Evolutionary conservation across 495 filamentous ascomycete species (phyloP).

Genomic region (Neohortaea acidophila): DNA sequence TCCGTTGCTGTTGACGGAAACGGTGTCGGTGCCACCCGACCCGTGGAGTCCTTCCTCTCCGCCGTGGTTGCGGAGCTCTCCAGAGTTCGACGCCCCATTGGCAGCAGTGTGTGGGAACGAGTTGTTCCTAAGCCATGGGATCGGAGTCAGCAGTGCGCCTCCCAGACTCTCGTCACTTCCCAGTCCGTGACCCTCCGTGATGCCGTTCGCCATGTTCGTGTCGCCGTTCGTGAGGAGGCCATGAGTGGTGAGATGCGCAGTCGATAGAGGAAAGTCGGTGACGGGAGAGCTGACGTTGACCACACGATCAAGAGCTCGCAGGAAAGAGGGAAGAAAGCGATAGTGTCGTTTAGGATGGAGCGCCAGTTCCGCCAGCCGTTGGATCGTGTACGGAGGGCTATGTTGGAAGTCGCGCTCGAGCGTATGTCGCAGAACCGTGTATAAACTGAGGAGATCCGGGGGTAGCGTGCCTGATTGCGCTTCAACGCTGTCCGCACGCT

Average conservation of each 20-base stretch:
- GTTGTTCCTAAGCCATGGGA: slow-evolving; percentile 57
- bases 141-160: slow-evolving; percentile 83
- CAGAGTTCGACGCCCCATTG: slow-evolving; percentile 20
- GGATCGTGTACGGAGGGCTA: slow-evolving; percentile 80
- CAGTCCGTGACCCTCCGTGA: slow-evolving; percentile 25
- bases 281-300: slow-evolving; percentile 76
- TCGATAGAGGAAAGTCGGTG: slow-evolving; percentile 67
- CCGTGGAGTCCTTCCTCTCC: slow-evolving; percentile 59
- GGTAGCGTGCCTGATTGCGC: slow-evolving; percentile 35
- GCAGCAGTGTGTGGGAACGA: slow-evolving; percentile 18
- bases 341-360: slow-evolving; percentile 65
- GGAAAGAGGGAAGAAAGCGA: slow-evolving; percentile 60
- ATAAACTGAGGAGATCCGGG: slow-evolving; percentile 43
- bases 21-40: slow-evolving; percentile 54
- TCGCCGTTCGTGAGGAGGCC: slow-evolving; percentile 27
- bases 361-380: slow-evolving; percentile 86
- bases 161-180: slow-evolving; percentile 81
- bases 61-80: slow-evolving; percentile 47
- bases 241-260: slow-evolving; percentile 29
- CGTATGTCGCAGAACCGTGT: slow-evolving; percentile 50
- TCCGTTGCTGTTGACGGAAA: slow-evolving; percentile 51
- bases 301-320: slow-evolving; percentile 81
- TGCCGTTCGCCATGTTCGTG: slow-evolving; percentile 21
- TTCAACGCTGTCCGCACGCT: slow-evolving; percentile 17
- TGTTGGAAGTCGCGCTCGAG: slow-evolving; percentile 51